Evolutionary conservation across 208 protist species (phyloP), one percentile per base, ranked within the genome.

Genomic region (Leptomonas seymouri): DNA sequence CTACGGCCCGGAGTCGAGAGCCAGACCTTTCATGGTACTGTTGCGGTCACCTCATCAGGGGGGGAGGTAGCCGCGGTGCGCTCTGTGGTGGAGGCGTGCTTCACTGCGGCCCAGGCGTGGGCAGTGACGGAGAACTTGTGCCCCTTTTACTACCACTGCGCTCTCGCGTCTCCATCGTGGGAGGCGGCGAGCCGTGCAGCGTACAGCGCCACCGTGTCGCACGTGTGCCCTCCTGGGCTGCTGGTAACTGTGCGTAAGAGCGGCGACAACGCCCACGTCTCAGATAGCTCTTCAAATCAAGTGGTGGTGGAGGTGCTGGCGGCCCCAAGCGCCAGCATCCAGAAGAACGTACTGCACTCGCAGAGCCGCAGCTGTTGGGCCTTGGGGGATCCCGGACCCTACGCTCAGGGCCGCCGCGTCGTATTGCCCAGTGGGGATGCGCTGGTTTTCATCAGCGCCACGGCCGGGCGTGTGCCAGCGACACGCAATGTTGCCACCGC

Each of bases 291-390:
- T 2, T 0, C 45, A 1, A 16, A 51, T n/a, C 46, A 21, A 30
- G 23, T 58, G 2, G 18, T 58, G 8, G 45, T 63, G 34, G 71
- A 76, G 53, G 62, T 76, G 55, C 61, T 76, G 21, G 48, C 62
- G 8, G 71, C 63, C n/a, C 63, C 71, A 25, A 63, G 44, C 16
- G 45, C 15, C 31, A 60, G 20, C 12, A 76, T 76, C 23, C 46
- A 66, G 50, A 34, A 44, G 16, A 42, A 46, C 9, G 63, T 86
- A 3, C 45, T 99, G 20, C 93, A 98, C 75, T 89, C 96, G 46
- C 91, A 97, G 76, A 98, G 94, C 50, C 80, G 91, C 31, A 96
- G 84, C 42, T 88, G 94, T 68, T 99, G 95, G 94, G 94, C 93
- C 8, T 78, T 97, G 7, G 89, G 91, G 6, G 82, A 74, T 21